Evolutionary conservation across 2,329 filamentous ascomycete species (phyloP), one percentile per base, ranked within the genome.

Genomic region (Aspergillus aculeatinus): DNA sequence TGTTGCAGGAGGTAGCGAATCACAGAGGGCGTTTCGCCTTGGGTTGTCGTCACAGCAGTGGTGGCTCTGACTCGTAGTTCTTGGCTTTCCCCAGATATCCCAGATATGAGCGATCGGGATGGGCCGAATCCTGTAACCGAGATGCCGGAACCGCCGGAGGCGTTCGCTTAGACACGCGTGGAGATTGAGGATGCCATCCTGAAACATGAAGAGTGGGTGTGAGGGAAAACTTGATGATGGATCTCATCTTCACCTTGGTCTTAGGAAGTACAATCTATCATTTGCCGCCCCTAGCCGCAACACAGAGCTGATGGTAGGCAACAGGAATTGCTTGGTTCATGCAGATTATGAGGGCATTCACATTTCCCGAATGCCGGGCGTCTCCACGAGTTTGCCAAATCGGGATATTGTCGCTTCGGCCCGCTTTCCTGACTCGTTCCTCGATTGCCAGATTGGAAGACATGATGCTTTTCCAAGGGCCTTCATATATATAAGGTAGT

Each of bases 51-150:
- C 39, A 16, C 14, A 5, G 39, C 39, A 19, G 14, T 19, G 16
- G 39, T 19, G 5, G 39, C 16, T 19, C 39, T 44, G 39, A 44
- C 39, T 44, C 39, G 39, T 44, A 9, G 39, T 44, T 19, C 39
- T 44, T 44, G 39, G 39, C 39, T 44, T 42, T 44, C 39, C 39
- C 39, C 39, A 44, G 6, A 12, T 23, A 23, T 23, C 23, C 4
- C 23, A 23, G 23, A 16, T 29, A 19, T 19, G 39, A 19, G 6
- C 16, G 14, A 44, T 44, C 39, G 39, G 39, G 39, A 16, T 44
- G 39, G 39, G 39, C 39, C 39, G 39, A 44, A 44, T 44, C 14
- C 39, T 19, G 39, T 44, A 44, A 44, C 39, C 39, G 39, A 44
- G 16, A 19, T 44, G 14, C 39, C 39, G 39, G 39, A 44, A 44